Evolutionary conservation across 768 basidiomycete species (phyloP).

Genomic region (Austroboletus eburneus): DNA sequence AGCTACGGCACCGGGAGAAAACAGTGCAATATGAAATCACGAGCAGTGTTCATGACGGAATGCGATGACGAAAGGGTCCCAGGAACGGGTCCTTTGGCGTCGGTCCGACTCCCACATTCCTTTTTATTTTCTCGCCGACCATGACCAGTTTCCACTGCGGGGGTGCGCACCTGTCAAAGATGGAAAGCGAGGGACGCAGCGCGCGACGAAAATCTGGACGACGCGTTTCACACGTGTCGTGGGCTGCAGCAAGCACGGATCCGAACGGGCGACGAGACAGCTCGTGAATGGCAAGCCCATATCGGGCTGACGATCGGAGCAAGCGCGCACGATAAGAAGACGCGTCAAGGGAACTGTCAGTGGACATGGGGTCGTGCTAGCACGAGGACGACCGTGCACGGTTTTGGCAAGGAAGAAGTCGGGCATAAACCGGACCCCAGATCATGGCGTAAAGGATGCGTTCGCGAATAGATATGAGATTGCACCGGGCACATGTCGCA

Average conservation of each 20-base stretch:
- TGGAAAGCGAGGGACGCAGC: background rate
- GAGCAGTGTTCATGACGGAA: constrained; percentile 12
- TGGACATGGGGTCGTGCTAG: background rate
- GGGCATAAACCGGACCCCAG: constrained; percentile 8
- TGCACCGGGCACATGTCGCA: constrained; percentile 12
- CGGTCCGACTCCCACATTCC: background rate
- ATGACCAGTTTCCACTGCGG: background rate
- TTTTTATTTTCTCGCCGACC: background rate
- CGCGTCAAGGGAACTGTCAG: constrained; percentile 13
- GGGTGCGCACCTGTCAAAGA: constrained; percentile 6
- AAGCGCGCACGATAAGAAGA: constrained; percentile 13
- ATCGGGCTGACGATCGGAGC: constrained; percentile 10
- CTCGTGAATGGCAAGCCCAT: constrained; percentile 8
- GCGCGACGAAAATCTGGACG: constrained; percentile 2
- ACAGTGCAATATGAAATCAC: background rate
- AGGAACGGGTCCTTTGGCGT: constrained; percentile 8
- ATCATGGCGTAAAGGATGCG: constrained; percentile 13
- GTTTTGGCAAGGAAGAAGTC: constrained; percentile 9
- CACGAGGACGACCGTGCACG: constrained; percentile 1
- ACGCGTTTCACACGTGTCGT: too few species aligned
- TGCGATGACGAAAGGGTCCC: constrained; percentile 10
- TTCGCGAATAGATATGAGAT: constrained; percentile 9
- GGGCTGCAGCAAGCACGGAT: too few species aligned
- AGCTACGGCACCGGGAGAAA: too few species aligned
- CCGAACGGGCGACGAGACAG: constrained; percentile 13